A percentile compares a stretch with the other conserved stretches of the same genome.
Conservation (phyloP, 331 rosid species). For the Acacia pycnantha region DNA sequence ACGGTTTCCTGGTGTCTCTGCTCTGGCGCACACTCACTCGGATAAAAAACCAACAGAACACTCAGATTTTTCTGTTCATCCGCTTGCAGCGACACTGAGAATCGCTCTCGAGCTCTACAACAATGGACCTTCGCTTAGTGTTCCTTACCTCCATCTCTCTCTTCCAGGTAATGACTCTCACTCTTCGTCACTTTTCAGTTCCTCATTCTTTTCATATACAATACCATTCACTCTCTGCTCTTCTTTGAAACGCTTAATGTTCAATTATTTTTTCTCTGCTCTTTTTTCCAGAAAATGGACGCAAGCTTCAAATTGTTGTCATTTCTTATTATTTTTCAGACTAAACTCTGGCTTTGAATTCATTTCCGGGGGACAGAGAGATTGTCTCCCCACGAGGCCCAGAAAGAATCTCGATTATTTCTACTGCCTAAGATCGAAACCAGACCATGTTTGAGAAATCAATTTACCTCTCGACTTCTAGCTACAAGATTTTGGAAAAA, state of each 20-base stretch:
- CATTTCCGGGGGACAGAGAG: background rate
- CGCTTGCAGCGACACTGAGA: background rate
- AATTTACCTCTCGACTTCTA: background rate
- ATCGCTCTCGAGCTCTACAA: background rate
- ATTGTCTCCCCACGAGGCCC: background rate
- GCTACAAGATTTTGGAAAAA: background rate
- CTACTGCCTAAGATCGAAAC: constrained; percentile 1
- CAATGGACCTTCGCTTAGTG: constrained; percentile 52
- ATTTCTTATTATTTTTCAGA: background rate
- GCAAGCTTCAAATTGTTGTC: background rate
- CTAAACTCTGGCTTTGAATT: background rate
- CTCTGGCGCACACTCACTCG: background rate
- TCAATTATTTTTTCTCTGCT: background rate
- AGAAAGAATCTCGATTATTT: background rate
- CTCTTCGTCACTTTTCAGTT: background rate
- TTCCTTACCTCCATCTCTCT: constrained; percentile 33
- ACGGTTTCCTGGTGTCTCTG: constrained; percentile 19
- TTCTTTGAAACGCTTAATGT: background rate
- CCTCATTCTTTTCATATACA: background rate
- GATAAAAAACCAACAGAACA: background rate
- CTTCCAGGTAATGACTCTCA: constrained; percentile 56
- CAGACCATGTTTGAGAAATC: background rate
- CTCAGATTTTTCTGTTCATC: background rate
- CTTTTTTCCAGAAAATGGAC: background rate
- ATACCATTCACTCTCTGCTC: background rate